Conservation (phyloP, 1,284 basidiomycete species). For the Apiotrichum siamense region DNA sequence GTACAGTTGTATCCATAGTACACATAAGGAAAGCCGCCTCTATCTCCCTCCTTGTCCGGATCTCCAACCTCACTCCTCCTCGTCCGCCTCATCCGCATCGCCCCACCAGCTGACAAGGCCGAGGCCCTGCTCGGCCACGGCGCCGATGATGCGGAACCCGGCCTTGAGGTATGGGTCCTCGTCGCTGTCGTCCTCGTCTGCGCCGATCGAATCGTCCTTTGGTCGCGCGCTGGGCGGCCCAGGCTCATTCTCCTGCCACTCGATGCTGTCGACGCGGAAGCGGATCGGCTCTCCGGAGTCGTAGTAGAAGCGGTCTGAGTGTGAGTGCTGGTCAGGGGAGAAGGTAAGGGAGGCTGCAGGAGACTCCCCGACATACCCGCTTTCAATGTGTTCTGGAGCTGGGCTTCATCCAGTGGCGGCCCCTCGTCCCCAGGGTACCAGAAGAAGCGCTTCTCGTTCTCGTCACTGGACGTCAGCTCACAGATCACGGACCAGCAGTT, state of each 20-base stretch:
- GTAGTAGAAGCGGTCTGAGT: conserved; percentile 72
- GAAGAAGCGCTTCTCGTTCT: conserved; percentile 65
- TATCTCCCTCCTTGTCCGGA: no score
- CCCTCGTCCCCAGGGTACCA: conserved; percentile 61
- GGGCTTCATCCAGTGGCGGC: conserved; percentile 48
- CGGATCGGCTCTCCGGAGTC: conserved; percentile 77
- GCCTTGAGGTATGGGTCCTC: conserved; percentile 13
- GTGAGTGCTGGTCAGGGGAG: conserved; percentile 12
- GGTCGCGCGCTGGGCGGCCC: conserved; percentile 54
- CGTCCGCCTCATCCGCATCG: conserved; percentile 28
- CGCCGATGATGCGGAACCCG: conserved; percentile 50
- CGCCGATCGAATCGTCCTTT: conserved; percentile 8
- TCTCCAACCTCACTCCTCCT: no score
- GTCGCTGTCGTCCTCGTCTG: conserved; percentile 46
- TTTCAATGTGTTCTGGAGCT: conserved; percentile 54
- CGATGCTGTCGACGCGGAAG: conserved; percentile 77
- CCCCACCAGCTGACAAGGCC: conserved; percentile 59
- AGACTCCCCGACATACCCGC: conserved; percentile 14
- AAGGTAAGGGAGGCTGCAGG: no score
- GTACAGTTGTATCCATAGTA: conserved; percentile 2
- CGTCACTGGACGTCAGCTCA: conserved; percentile 16
- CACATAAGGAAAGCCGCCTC: conserved; percentile 1
- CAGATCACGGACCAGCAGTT: fast-evolving
- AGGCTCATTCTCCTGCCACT: conserved; percentile 86
- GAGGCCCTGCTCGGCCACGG: conserved; percentile 82